phyloP scores from a whole-genome alignment of 2,329 filamentous ascomycete genomes.

The Metarhizium guizhouense region DNA sequence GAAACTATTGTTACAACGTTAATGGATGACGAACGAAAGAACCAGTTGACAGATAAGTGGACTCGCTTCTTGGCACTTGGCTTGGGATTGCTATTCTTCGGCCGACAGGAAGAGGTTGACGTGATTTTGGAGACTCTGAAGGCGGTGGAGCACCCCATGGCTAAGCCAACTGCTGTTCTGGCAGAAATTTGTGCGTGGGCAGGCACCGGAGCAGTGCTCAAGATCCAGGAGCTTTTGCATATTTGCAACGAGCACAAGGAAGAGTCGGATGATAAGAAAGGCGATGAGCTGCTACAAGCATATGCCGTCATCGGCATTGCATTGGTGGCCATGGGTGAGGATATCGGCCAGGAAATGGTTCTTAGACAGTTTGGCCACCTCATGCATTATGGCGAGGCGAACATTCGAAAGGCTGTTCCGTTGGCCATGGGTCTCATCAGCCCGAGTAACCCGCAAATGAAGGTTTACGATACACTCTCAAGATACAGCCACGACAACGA shows the following conservation, averaged over 20 bases:
- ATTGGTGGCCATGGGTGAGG: conserved; percentile 94
- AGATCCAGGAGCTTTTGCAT: conserved; percentile 93
- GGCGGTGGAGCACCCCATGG: conserved; percentile 93
- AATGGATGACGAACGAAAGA: conserved; percentile 85
- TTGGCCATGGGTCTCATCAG: conserved; percentile 94
- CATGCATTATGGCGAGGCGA: conserved; percentile 98
- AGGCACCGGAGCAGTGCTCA: conserved; percentile 91
- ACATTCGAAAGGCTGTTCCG: conserved; percentile 92
- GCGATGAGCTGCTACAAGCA: conserved; percentile 87
- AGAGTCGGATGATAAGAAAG: conserved; percentile 88
- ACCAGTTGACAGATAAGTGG: conserved; percentile 95
- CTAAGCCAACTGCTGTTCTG: conserved; percentile 87
- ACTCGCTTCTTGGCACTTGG: conserved; percentile 93
- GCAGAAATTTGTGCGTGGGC: conserved; percentile 98
- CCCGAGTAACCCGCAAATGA: conserved; percentile 99
- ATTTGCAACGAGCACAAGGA: conserved; percentile 98
- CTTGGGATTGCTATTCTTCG: conserved; percentile 88
- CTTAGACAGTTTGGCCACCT: conserved; percentile 93
- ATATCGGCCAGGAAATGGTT: conserved; percentile 98
- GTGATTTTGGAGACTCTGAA: conserved; percentile 95
- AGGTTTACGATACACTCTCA: conserved; percentile 96
- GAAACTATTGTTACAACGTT: conserved; percentile 88
- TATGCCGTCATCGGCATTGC: conserved; percentile 94
- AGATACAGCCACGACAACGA: conserved; percentile 98
- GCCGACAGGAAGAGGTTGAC: conserved; percentile 96